Percentiles rank a stretch among this genome's conserved stretches.
Conservation (phyloP, 1,284 basidiomycete species). For the Amylostereum chailletii region DNA sequence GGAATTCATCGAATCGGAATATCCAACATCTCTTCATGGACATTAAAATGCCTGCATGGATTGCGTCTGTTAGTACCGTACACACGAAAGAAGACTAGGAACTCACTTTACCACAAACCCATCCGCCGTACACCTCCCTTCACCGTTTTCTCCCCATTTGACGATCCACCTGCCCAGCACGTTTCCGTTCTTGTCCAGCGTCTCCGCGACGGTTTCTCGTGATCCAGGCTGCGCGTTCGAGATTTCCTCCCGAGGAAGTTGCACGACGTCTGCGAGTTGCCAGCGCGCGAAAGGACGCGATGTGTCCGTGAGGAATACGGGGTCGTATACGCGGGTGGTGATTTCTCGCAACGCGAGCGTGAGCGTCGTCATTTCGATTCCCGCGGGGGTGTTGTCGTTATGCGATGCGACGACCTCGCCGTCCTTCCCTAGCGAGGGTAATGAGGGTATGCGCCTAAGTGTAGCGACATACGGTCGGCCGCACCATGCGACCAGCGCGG, state of each 20-base stretch:
- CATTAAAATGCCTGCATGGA: conserved; percentile 62
- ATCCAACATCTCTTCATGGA: conserved; percentile 69
- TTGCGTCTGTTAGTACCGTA: conserved; percentile 5
- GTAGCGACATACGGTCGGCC: conserved; percentile 41
- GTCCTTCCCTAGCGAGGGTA: conserved; percentile 11
- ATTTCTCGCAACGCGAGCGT: conserved; percentile 53
- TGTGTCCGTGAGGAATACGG: conserved; percentile 62
- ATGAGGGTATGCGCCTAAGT: conserved; percentile 29
- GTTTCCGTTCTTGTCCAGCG: conserved; percentile 50
- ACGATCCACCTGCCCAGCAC: conserved; percentile 74
- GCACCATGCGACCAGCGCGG: conserved; percentile 69
- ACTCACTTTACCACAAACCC: conserved; percentile 58
- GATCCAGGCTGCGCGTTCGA: conserved; percentile 33
- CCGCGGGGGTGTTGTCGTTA: conserved; percentile 25
- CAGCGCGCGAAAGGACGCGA: conserved; percentile 73
- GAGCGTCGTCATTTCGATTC: conserved; percentile 66
- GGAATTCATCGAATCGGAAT: conserved; percentile 9
- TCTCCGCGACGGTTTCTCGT: conserved; percentile 76
- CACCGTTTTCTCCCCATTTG: conserved; percentile 55
- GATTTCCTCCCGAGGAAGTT: conserved; percentile 33
- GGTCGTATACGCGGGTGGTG: conserved; percentile 66
- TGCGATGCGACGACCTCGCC: conserved; percentile 4
- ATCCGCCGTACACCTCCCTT: conserved; percentile 48
- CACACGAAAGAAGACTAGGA: conserved; percentile 1
- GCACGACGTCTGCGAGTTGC: conserved; percentile 57